A percentile compares a stretch with the other conserved stretches of the same genome.
Evolutionary conservation across 352 stramenopile genomes (phyloP).

Genomic region (Blastocystis sp.): DNA sequence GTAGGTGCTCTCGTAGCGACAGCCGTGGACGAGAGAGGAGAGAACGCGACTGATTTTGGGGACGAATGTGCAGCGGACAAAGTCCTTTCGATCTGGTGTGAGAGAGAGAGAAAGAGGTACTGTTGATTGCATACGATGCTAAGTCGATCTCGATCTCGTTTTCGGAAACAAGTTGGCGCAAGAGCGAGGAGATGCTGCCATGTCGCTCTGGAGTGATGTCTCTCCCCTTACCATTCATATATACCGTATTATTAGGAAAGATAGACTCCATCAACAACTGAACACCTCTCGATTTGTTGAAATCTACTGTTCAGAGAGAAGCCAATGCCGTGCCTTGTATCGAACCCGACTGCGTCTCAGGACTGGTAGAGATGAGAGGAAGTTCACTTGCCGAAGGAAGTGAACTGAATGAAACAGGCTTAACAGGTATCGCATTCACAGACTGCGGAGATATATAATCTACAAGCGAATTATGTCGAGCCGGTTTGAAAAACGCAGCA

Average conservation of each 20-base stretch:
- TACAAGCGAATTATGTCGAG: conserved; percentile 23
- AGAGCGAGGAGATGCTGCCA: background rate
- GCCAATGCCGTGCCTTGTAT: background rate
- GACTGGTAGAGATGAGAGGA: background rate
- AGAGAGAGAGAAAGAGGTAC: background rate
- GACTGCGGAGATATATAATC: conserved; percentile 1
- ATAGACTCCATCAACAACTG: background rate
- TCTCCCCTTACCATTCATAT: background rate
- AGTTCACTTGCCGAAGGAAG: background rate
- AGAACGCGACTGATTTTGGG: background rate
- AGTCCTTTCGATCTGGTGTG: background rate
- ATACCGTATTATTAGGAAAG: conserved; percentile 32
- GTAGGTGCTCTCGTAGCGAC: conserved; percentile 46
- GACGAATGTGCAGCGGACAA: background rate
- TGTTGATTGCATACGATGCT: background rate
- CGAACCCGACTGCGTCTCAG: background rate
- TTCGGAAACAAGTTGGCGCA: background rate
- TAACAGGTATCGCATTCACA: background rate
- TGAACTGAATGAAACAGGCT: background rate
- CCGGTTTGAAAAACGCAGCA: background rate
- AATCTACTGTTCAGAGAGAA: background rate
- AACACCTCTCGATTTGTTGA: background rate
- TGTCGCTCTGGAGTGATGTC: background rate
- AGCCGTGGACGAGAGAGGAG: background rate
- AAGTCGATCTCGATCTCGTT: background rate